Evolutionary conservation across 805 yeast species (phyloP), one percentile per base, ranked within the genome.

Genomic region (Lipomyces kockii): DNA sequence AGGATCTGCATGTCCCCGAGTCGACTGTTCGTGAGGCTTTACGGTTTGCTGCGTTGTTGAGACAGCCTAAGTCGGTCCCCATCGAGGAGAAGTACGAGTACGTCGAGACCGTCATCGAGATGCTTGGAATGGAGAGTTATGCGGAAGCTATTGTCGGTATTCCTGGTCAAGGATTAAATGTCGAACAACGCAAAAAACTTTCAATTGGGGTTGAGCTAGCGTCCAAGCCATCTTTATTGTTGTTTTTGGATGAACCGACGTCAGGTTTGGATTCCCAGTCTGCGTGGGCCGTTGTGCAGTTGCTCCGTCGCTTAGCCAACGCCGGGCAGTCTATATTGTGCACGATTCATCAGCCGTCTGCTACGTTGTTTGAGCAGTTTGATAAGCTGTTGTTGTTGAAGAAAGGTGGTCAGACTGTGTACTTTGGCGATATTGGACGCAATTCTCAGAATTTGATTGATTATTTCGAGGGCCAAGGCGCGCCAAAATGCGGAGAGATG

Each of bases 61-160:
- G 95, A 79, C 92, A 87, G 78, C 90, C 92, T 14, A 76, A 79
- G n/a, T 72, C 79, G 53, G 85, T 84, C 27, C 83, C 91, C 2
- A 78, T 80, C 53, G 76, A 77, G 61, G 93, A 89, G 73, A 89
- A 89, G 77, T 77, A 83, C 62, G 87, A 80, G 0, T 89, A 89
- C 75, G 92, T 88, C 65, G 92, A 89, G 70, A 85, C 87, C 64
- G 85, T 89, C 63, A 85, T 89, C 72, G 83, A 83, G 56, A 78
- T 90, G 62, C 81, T 89, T 68, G 92, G 88, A 74, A 89, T 89
- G 93, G 80, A 80, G 69, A 78, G 81, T 34, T 89, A 88, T 72
- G 88, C 91, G 35, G 92, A 89, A 76, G 93, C 95, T n/a, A 81
- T 88, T 68, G 90, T 89, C 68, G 95, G 95, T 78, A 85, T 83